phyloP scores from a whole-genome alignment of 768 basidiomycete genomes.

The Mycena metata region DNA sequence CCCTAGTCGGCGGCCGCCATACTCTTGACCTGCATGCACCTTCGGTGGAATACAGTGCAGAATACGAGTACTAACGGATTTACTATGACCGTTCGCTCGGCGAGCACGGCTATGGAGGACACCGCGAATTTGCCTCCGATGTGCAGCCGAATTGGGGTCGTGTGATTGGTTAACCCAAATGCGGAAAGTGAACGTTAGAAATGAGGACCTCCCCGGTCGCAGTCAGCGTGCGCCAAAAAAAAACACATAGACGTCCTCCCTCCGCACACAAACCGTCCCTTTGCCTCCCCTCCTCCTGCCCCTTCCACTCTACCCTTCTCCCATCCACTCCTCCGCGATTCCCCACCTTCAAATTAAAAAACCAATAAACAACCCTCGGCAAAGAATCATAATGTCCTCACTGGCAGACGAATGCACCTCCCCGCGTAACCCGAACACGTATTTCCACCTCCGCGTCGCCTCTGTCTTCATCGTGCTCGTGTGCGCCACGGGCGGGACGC shows the following conservation, averaged over 20 bases:
- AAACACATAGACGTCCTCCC: conserved; percentile 4
- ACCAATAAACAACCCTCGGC: no score
- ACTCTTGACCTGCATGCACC: no score
- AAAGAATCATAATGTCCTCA: no score
- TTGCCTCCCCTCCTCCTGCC: not conserved
- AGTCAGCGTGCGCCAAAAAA: not conserved
- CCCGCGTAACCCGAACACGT: conserved; percentile 56
- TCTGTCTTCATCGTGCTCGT: conserved; percentile 69
- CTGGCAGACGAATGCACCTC: conserved; percentile 58
- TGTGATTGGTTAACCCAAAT: conserved; percentile 14
- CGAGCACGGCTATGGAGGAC: no score
- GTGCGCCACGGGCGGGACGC: conserved; percentile 60
- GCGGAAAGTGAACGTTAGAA: not conserved
- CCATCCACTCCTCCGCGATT: no score
- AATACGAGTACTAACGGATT: no score
- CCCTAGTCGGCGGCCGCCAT: no score
- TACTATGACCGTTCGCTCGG: no score
- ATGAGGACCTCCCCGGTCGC: conserved; percentile 19
- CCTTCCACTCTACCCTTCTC: not conserved
- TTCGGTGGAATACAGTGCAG: no score
- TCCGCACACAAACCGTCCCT: no score
- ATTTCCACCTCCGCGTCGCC: conserved; percentile 60
- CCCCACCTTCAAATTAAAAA: no score
- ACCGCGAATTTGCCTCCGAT: no score
- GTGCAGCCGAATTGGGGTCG: not conserved